Evolutionary conservation across 768 basidiomycete genomes (phyloP), one percentile per base, ranked within the genome.

Genomic region (Tulasnella sp.): DNA sequence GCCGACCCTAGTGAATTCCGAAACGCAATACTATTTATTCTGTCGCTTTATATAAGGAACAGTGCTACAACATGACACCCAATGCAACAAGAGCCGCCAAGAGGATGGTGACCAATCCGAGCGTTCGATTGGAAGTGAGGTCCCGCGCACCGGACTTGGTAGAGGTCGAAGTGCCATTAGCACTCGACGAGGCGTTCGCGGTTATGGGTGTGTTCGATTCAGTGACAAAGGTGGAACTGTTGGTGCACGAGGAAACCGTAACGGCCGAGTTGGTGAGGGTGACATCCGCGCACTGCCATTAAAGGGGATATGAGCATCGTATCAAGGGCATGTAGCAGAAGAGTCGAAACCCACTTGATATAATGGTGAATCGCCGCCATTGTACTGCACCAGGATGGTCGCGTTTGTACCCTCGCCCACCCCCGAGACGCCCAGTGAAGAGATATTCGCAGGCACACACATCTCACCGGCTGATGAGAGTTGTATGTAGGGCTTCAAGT

Each of bases 291-390:
- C 54, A 56, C 54, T 56, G 41, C n/a, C 3, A 44, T 21, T 4
- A 13, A 21, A 17, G 15, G 15, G 15, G 34, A n/a, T n/a, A 38
- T 38, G 34, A 38, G n/a, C n/a, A n/a, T n/a, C n/a, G n/a, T n/a
- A 38, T 5, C 15, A 7, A 7, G 34, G 34, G 7, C 7, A 15
- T 7, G 5, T 15, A 38, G 34, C 5, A n/a, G 15, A 38, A 15
- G 7, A 5, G 34, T 15, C 15, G 7, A 3, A 32, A 67, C 71
- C 43, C 66, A 80, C 86, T 76, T 90, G 86, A 72, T 77, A 89
- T 7, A 93, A 76, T 27, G 67, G 49, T 21, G 82, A 83, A 67
- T 92, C 88, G 34, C 86, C 87, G 43, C 86, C 86, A 64, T 80
- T 71, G 67, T 72, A 90, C 27, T 79, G 64, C 23, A 88, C 66